Evolutionary conservation across 78 protist species (phyloP), one percentile per base, ranked within the genome.

Genomic region (Pigoraptor vietnamica): DNA sequence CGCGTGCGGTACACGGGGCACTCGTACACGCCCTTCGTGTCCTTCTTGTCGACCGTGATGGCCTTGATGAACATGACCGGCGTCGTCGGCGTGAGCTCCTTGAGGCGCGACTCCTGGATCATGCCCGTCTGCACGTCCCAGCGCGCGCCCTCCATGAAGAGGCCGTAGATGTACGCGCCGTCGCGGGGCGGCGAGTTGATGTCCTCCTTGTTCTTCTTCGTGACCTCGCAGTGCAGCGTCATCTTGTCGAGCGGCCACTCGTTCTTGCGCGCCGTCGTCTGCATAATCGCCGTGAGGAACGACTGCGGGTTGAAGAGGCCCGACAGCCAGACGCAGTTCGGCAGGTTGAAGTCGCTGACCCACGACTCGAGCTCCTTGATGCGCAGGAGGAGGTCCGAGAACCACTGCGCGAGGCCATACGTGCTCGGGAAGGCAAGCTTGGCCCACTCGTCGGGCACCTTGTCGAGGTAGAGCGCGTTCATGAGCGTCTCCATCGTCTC

Each of bases 91-190:
- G 90, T 24, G 29, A 97, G 95, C 81, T 95, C 97, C 95, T 92
- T 92, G 29, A 91, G 93, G 24, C 29, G 36, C 24, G 93, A 0
- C 40, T 95, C 97, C 83, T 93, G 91, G 67, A 97, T 1, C n/a
- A 9, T 24, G 39, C 93, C 94, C 0, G 39, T 10, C 33, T 24
- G 86, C 14, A 39, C 24, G 91, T 97, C 95, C 96, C 96, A 95
- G 24, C 98, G 92, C 29, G 96, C 96, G 40, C 96, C 97, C 84
- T 97, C 98, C 48, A 94, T 0, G 91, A 19, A 92, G 23, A 96
- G 92, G 29, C 98, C 98, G 81, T 37, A 37, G 55, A 96, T 82
- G 94, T 95, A 97, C 23, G 95, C 97, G 39, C 98, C 98, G 23
- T 94, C 96, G 56, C 40, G 39, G 1, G 88, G 91, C 25, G 88